These are phyloP conservation scores for Rhypophila decipiens DNA, from an alignment of 495 filamentous ascomycete genomes.

Conservation along the genomic window DNA sequence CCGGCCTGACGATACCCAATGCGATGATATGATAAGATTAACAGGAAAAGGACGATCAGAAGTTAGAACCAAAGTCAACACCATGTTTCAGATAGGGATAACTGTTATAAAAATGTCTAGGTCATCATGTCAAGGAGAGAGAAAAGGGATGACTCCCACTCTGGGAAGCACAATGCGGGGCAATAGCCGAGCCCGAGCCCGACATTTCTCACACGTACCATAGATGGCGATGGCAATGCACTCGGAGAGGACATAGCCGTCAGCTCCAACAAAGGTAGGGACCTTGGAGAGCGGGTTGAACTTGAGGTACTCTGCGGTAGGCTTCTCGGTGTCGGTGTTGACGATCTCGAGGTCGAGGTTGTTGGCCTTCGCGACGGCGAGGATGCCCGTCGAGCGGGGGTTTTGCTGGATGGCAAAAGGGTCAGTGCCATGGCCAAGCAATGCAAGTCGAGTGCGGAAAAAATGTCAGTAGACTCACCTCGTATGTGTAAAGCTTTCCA, in stretches of 20 bases:
- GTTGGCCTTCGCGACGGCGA: slow-evolving; percentile 93
- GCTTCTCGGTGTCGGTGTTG: slow-evolving; percentile 54
- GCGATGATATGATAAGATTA: slow-evolving; percentile 8
- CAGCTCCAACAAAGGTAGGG: slow-evolving; percentile 84
- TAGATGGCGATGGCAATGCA: slow-evolving; percentile 94
- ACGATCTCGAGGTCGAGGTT: slow-evolving; percentile 83
- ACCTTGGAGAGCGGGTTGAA: slow-evolving; percentile 83
- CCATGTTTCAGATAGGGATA: slow-evolving; percentile 97
- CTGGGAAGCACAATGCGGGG: slow-evolving; percentile 3
- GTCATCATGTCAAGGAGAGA: slow-evolving; percentile 72
- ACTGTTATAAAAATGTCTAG: slow-evolving; percentile 68
- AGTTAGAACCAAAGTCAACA: slow-evolving; percentile 68
- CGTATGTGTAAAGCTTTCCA: slow-evolving; percentile 89
- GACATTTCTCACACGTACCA: slow-evolving; percentile 56
- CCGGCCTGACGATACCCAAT: slow-evolving; percentile 11
- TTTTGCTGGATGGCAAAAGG: slow-evolving; percentile 56
- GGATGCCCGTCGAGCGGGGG: slow-evolving; percentile 78
- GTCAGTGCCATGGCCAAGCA: slow-evolving; percentile 20
- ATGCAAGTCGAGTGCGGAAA: background rate
- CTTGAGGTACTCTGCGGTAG: slow-evolving; percentile 69
- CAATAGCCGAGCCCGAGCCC: slow-evolving; percentile 4
- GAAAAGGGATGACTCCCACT: slow-evolving; percentile 2
- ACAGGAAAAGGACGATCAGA: slow-evolving; percentile 39
- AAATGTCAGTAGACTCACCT: slow-evolving; percentile 50
- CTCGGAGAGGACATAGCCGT: slow-evolving; percentile 87